phyloP scores from a whole-genome alignment of 2,329 filamentous ascomycete genomes.

The Uncinocarpus reesii region DNA sequence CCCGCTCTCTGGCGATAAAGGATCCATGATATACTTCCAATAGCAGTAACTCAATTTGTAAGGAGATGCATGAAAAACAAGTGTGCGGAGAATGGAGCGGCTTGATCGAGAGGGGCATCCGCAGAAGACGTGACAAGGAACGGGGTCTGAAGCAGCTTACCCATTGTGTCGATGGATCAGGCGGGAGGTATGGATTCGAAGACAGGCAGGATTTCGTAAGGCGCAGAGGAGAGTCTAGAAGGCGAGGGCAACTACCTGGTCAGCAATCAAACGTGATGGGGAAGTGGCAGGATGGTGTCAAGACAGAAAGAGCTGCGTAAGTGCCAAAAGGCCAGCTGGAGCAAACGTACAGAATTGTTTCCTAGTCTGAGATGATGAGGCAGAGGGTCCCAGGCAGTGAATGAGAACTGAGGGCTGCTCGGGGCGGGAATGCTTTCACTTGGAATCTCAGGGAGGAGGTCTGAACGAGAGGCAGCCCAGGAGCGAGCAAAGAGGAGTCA shows the following conservation, averaged over 20 bases:
- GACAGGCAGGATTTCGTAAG: conserved; percentile 9
- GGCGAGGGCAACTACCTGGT: not conserved
- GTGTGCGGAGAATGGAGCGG: too few relatives aligned
- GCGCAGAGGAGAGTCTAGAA: not conserved
- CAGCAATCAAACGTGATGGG: not conserved
- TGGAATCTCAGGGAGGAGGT: not conserved
- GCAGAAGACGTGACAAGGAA: conserved; percentile 9
- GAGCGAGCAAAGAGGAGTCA: conserved; percentile 15
- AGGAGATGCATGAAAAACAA: not conserved
- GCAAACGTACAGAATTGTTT: not conserved
- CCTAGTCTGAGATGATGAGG: not conserved
- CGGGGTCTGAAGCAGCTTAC: conserved; percentile 26
- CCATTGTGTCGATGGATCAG: conserved; percentile 24
- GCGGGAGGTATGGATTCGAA: conserved; percentile 15
- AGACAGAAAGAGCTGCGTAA: conserved; percentile 1
- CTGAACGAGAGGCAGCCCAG: conserved; percentile 9
- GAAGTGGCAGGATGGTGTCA: not conserved
- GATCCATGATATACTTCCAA: conserved; percentile 1
- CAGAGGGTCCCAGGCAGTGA: conserved; percentile 1
- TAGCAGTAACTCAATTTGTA: not conserved
- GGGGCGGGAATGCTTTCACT: not conserved
- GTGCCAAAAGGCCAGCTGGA: not conserved
- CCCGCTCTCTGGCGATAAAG: not conserved
- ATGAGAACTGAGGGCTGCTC: not conserved
- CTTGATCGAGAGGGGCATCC: too few relatives aligned